These are phyloP conservation scores for Cystobasidium ongulense DNA, from an alignment of 768 basidiomycete species.

Conservation along the genomic window DNA sequence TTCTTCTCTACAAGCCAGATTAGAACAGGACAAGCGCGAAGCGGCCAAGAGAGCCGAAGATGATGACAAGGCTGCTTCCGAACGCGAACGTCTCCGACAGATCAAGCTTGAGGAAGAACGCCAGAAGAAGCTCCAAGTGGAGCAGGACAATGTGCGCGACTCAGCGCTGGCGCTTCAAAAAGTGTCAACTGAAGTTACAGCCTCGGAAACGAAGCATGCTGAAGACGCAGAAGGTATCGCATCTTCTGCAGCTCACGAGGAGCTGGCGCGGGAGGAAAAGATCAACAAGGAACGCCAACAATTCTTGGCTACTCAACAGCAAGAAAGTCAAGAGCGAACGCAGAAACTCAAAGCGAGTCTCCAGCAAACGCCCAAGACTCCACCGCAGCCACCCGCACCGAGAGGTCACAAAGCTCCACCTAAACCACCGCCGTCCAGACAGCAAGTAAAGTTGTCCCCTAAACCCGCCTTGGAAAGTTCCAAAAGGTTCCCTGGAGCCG, in stretches of 20 bases:
- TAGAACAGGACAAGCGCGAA: constrained; percentile 77
- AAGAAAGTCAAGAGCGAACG: constrained; percentile 54
- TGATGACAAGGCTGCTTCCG: constrained; percentile 73
- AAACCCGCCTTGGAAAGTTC: too few species aligned
- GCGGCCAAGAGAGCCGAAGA: constrained; percentile 72
- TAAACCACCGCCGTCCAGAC: not conserved
- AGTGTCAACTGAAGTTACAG: constrained; percentile 35
- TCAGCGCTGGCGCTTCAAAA: constrained; percentile 18
- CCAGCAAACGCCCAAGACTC: constrained; percentile 38
- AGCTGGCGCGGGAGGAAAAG: constrained; percentile 70
- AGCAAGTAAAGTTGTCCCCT: not conserved
- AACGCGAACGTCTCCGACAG: constrained; percentile 62
- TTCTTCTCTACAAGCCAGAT: constrained; percentile 70
- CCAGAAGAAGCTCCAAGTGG: constrained; percentile 25
- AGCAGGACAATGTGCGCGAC: constrained; percentile 32
- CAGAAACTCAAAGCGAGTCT: constrained; percentile 34
- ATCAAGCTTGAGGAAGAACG: constrained; percentile 65
- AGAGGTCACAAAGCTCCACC: constrained; percentile 39
- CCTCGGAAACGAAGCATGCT: not conserved
- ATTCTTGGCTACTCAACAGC: constrained; percentile 31
- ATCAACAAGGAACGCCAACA: constrained; percentile 59
- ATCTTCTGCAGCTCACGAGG: constrained; percentile 43
- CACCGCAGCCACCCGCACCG: constrained; percentile 45
- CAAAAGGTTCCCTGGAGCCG: too few species aligned
- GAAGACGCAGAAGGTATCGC: constrained; percentile 38